phyloP scores from a whole-genome alignment of 371 early-diverging fungal species.

The Sporodiniella umbellata region DNA sequence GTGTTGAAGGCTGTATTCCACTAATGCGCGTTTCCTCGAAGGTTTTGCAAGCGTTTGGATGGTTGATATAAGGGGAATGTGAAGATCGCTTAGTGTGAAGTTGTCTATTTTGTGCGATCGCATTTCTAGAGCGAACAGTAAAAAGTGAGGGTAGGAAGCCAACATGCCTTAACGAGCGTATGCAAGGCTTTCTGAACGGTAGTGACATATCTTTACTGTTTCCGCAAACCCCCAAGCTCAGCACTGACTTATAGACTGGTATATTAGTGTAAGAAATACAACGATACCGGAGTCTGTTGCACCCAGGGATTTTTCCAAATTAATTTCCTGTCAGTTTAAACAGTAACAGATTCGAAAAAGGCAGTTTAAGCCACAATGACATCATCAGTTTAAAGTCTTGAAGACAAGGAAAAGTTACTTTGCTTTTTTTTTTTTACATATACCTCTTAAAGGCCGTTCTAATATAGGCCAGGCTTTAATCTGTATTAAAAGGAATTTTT shows the following conservation, averaged over 20 bases:
- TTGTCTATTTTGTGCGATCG: constrained; percentile 1
- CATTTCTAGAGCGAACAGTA: constrained; percentile 1
- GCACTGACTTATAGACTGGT: neutral
- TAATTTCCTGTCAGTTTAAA: neutral
- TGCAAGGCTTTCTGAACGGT: constrained; percentile 40
- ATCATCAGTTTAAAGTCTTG: too few species aligned
- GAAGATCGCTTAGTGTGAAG: neutral
- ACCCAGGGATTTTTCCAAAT: neutral
- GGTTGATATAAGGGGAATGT: neutral
- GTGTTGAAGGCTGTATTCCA: constrained; percentile 8
- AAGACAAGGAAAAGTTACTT: too few species aligned
- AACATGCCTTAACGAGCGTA: constrained; percentile 27
- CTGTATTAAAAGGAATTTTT: too few species aligned
- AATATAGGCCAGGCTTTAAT: too few species aligned
- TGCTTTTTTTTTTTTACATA: too few species aligned
- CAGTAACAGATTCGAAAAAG: neutral
- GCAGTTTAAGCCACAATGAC: neutral
- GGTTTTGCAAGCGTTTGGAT: neutral
- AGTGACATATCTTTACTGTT: constrained; percentile 30
- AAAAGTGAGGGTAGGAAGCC: constrained; percentile 7
- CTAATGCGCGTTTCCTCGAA: neutral
- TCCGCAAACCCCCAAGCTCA: constrained; percentile 5
- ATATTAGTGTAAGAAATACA: constrained; percentile 2
- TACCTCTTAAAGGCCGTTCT: too few species aligned
- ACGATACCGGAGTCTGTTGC: neutral